Conservation (phyloP, 495 filamentous ascomycete genomes). For the Penicillium samsonianum region DNA sequence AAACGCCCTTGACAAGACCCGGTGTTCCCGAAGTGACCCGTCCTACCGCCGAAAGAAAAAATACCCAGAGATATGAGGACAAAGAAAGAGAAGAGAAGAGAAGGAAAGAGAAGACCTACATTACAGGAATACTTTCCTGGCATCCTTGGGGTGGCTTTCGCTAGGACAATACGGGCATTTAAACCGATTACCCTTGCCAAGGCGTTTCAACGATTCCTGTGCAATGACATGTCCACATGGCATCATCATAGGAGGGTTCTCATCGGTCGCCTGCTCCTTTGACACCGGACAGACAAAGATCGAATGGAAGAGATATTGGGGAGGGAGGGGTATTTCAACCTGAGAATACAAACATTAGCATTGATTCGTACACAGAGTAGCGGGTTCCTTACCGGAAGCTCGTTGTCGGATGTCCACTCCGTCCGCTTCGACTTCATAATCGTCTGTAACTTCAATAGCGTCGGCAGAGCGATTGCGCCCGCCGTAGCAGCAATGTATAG, state of each 20-base stretch:
- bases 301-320: conserved; percentile 85
- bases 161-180: conserved; percentile 97
- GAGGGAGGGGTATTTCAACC: conserved; percentile 88
- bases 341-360: conserved; percentile 25
- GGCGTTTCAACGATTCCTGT: conserved; percentile 71
- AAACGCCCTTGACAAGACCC: conserved; percentile 5
- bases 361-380: not conserved
- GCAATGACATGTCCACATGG: conserved; percentile 95
- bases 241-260: conserved; percentile 96
- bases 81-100: not conserved
- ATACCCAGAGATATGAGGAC: not conserved
- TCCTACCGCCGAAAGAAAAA: conserved; percentile 8
- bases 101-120: not conserved
- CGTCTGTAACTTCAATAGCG: conserved; percentile 74
- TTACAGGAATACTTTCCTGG: conserved; percentile 68
- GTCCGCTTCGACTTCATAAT: conserved; percentile 86
- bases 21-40: conserved; percentile 1
- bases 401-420: conserved; percentile 90
- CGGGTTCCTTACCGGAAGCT: conserved; percentile 66
- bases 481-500: conserved; percentile 90
- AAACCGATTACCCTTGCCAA: conserved; percentile 77
- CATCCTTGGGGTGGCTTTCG: conserved; percentile 75
- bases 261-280: conserved; percentile 92
- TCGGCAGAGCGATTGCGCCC: conserved; percentile 86
- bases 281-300: conserved; percentile 98